These are phyloP conservation scores for Arthroderma uncinatum DNA, from an alignment of 2,329 filamentous ascomycete species.

Conservation along the genomic window DNA sequence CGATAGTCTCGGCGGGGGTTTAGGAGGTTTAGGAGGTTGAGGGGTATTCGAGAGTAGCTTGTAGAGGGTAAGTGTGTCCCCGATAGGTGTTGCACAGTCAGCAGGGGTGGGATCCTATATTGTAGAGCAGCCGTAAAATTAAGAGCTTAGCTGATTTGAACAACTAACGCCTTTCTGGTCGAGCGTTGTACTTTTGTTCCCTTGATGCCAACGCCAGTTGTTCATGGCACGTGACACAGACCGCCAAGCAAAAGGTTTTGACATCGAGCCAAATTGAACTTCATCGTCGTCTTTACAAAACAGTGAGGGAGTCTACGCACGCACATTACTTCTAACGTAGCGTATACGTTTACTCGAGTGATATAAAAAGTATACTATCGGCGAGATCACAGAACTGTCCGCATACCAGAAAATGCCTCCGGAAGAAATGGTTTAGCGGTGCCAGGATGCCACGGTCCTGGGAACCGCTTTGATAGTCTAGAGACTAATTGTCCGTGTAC, in stretches of 20 bases:
- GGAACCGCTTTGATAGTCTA: not conserved
- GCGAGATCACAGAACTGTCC: no score
- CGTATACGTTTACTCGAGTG: no score
- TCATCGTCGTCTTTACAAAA: no score
- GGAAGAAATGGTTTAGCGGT: no score
- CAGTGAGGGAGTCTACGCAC: not conserved
- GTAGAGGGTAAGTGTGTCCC: not conserved
- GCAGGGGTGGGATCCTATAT: not conserved
- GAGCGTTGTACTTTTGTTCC: not conserved
- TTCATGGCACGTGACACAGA: not conserved
- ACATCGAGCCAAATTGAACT: not conserved
- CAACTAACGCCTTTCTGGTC: not conserved
- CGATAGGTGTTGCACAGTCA: not conserved
- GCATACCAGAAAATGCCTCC: no score
- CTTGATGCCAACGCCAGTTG: not conserved
- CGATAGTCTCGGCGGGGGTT: constrained; percentile 1
- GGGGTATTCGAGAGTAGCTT: not conserved
- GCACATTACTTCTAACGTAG: no score
- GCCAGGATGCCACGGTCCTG: no score
- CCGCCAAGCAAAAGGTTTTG: not conserved
- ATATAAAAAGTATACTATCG: no score
- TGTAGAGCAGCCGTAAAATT: not conserved
- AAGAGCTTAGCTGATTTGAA: no score
- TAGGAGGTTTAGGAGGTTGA: not conserved
- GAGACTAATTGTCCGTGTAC: not conserved